These are phyloP conservation scores for Helicocarpus griseus DNA, from an alignment of 2,329 filamentous ascomycete species.

Conservation along the genomic window DNA sequence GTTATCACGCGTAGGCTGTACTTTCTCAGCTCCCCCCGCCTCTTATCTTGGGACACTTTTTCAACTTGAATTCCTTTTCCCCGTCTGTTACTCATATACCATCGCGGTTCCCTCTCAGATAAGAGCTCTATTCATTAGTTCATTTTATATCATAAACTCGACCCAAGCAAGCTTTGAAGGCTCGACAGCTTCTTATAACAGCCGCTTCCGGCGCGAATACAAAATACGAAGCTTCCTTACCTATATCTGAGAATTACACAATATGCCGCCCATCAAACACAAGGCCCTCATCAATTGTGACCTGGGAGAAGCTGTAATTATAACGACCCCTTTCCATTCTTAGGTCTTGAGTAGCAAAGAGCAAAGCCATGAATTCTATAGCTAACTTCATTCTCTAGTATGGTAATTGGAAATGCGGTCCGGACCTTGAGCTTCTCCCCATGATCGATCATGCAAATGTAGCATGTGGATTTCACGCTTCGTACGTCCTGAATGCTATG, in stretches of 20 bases:
- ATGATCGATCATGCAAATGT: constrained; percentile 55
- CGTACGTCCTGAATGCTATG: constrained; percentile 8
- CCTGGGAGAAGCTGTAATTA: constrained; percentile 34
- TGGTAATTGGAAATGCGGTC: constrained; percentile 41
- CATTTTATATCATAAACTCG: no score
- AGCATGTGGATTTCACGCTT: constrained; percentile 50
- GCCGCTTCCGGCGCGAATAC: not conserved
- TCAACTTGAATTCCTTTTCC: no score
- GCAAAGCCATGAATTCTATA: not conserved
- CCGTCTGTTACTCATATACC: no score
- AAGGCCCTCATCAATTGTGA: constrained; percentile 43
- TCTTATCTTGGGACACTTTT: no score
- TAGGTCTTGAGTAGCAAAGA: not conserved
- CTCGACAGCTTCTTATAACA: no score
- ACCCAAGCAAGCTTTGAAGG: no score
- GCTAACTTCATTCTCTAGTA: constrained; percentile 18
- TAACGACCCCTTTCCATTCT: not conserved
- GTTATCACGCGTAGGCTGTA: no score
- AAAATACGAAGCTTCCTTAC: not conserved
- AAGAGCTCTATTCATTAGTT: no score
- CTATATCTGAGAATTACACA: not conserved
- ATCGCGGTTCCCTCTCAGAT: no score
- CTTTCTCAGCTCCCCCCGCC: no score
- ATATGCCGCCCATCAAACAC: constrained; percentile 42
- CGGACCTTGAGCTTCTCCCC: constrained; percentile 51